Evolutionary conservation across 306 rosid species (phyloP).

Genomic region (Rosa lucieae): DNA sequence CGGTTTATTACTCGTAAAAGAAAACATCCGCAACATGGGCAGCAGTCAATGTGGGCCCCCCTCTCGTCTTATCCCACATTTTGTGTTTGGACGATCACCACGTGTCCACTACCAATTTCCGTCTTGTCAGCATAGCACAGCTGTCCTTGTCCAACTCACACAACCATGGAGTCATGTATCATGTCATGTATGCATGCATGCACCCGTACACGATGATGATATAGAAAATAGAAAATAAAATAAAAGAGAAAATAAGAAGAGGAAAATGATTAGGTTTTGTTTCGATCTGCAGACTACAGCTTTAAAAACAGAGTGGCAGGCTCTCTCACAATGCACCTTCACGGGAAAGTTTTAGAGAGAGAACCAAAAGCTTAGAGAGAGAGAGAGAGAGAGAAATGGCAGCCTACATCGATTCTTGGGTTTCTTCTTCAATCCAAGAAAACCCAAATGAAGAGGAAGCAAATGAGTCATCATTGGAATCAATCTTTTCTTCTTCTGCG

Average conservation of each 20-base stretch:
- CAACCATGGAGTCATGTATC: neutral
- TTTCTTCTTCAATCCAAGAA: constrained; percentile 11
- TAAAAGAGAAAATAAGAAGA: no score
- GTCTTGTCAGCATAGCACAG: neutral
- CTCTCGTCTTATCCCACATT: no score
- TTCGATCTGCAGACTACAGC: neutral
- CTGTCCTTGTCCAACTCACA: neutral
- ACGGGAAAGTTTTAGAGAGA: constrained; percentile 8
- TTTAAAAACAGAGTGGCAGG: constrained; percentile 1
- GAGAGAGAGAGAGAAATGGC: constrained; percentile 24
- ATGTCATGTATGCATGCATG: neutral
- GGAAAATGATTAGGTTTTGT: neutral
- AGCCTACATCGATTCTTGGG: constrained; percentile 27
- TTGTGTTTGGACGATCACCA: neutral
- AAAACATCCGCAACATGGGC: no score
- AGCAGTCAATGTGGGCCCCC: no score
- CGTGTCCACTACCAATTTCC: neutral
- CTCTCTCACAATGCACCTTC: neutral
- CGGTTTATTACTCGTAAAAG: no score
- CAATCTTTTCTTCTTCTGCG: neutral
- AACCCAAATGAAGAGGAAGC: constrained; percentile 9
- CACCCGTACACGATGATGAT: no score
- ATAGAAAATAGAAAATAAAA: no score
- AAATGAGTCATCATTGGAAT: neutral
- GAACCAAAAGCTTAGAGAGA: neutral